Percentiles rank a stretch among this genome's conserved stretches.
Evolutionary conservation across 2,329 filamentous ascomycete genomes (phyloP).

Genomic region (Beauveria sp.): DNA sequence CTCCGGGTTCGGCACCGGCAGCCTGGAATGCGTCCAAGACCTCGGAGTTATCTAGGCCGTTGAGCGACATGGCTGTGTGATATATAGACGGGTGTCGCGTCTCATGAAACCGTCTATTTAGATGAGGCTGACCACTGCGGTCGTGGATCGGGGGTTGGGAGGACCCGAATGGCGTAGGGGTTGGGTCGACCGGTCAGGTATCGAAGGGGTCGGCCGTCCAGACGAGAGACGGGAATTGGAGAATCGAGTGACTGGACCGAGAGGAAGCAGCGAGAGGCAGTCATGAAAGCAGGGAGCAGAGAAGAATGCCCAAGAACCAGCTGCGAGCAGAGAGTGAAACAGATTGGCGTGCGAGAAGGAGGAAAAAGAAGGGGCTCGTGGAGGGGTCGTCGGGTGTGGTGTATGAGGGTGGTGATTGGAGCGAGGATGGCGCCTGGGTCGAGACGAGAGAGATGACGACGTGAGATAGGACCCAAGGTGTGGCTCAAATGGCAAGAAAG

Average conservation of each 20-base stretch:
- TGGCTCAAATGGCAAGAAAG: not conserved
- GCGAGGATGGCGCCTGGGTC: not conserved
- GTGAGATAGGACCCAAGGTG: not conserved
- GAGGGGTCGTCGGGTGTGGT: conserved; percentile 8
- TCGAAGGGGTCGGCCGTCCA: conserved; percentile 1
- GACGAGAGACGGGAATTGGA: not conserved
- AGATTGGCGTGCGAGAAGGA: not conserved
- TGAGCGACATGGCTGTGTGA: conserved; percentile 68
- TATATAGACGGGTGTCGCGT: not conserved
- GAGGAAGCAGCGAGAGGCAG: not conserved
- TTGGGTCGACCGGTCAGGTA: not conserved
- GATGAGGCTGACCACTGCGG: not conserved
- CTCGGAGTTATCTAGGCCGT: conserved; percentile 77
- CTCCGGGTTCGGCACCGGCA: conserved; percentile 74
- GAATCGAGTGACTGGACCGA: not conserved
- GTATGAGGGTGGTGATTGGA: not conserved
- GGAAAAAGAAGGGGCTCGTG: conserved; percentile 11
- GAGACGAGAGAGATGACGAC: not conserved
- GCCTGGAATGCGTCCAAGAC: conserved; percentile 80
- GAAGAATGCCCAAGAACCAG: conserved; percentile 4
- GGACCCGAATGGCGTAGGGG: not conserved
- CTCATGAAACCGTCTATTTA: not conserved
- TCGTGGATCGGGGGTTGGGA: not conserved
- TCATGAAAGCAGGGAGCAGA: not conserved
- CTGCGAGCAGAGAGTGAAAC: conserved; percentile 2